Percentiles rank a stretch among this genome's conserved stretches.
These are phyloP conservation scores for Dryadomyces quercus-mongolicae DNA, from an alignment of 2,329 filamentous ascomycete species.

Conservation along the genomic window DNA sequence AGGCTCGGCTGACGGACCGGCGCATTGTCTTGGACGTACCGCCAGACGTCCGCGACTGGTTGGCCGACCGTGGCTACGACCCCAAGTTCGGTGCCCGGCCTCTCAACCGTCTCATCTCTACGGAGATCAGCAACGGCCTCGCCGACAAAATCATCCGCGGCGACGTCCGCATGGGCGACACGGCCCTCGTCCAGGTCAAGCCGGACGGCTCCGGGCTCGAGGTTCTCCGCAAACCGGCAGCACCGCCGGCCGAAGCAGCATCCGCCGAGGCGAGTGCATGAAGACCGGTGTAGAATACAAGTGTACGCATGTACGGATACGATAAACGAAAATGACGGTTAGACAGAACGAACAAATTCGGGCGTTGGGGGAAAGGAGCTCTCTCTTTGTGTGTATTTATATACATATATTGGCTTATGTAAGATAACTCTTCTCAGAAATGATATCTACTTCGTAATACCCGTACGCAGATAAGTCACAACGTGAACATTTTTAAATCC, in stretches of 20 bases:
- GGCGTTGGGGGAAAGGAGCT: too few species aligned
- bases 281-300: too few species aligned
- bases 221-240: slow-evolving; percentile 20
- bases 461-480: too few species aligned
- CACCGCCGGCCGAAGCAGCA: neutral
- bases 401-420: too few species aligned
- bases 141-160: slow-evolving; percentile 90
- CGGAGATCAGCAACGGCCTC: slow-evolving; percentile 76
- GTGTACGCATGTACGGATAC: neutral
- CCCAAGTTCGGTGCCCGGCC: slow-evolving; percentile 84
- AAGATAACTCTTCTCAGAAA: too few species aligned
- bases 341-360: too few species aligned
- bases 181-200: slow-evolving; percentile 57
- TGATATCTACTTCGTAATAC: too few species aligned
- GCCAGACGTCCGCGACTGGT: slow-evolving; percentile 66
- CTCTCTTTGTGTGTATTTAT: too few species aligned
- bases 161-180: slow-evolving; percentile 62
- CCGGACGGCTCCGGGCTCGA: slow-evolving; percentile 47
- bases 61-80: slow-evolving; percentile 82
- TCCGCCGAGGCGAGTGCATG: neutral
- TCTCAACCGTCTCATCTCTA: slow-evolving; percentile 80
- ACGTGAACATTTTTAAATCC: too few species aligned
- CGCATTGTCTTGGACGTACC: slow-evolving; percentile 66
- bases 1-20: slow-evolving; percentile 70
- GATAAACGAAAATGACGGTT: too few species aligned